A percentile compares a stretch with the other conserved stretches of the same genome.
phyloP scores from a whole-genome alignment of 2,329 filamentous ascomycete species.

The Colletotrichum sojae region DNA sequence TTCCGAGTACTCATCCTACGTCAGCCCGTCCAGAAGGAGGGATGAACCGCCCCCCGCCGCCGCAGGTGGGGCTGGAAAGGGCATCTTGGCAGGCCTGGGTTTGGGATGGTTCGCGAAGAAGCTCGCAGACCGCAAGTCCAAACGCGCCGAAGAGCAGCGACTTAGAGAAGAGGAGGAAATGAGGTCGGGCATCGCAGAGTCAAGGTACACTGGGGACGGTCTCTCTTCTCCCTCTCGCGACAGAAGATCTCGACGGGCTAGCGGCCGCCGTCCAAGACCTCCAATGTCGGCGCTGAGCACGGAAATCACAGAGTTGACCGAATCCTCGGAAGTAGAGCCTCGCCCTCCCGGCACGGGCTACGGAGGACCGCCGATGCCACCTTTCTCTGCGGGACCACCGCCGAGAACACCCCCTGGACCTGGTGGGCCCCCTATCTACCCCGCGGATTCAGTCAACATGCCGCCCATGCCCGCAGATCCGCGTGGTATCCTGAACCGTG shows the following conservation, averaged over 20 bases:
- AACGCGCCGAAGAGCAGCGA: conserved; percentile 63
- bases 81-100: conserved; percentile 72
- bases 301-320: conserved; percentile 44
- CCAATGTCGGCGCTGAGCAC: conserved; percentile 42
- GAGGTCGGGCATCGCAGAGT: conserved; percentile 73
- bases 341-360: conserved; percentile 51
- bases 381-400: conserved; percentile 47
- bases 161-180: conserved; percentile 64
- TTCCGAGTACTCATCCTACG: conserved; percentile 73
- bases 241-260: conserved; percentile 47
- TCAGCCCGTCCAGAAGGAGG: conserved; percentile 73
- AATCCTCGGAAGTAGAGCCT: conserved; percentile 57
- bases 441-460: conserved; percentile 55
- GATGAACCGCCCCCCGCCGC: conserved; percentile 58
- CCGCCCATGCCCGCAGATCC: conserved; percentile 64
- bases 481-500: conserved; percentile 56
- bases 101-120: conserved; percentile 78
- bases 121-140: conserved; percentile 69
- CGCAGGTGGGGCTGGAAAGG: conserved; percentile 68
- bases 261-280: conserved; percentile 44
- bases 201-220: conserved; percentile 79
- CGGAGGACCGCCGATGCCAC: conserved; percentile 56
- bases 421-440: conserved; percentile 40
- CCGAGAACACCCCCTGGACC: conserved; percentile 57
- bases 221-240: conserved; percentile 60